phyloP scores from a whole-genome alignment of 2,329 filamentous ascomycete genomes.

The Colletotrichum sp. region DNA sequence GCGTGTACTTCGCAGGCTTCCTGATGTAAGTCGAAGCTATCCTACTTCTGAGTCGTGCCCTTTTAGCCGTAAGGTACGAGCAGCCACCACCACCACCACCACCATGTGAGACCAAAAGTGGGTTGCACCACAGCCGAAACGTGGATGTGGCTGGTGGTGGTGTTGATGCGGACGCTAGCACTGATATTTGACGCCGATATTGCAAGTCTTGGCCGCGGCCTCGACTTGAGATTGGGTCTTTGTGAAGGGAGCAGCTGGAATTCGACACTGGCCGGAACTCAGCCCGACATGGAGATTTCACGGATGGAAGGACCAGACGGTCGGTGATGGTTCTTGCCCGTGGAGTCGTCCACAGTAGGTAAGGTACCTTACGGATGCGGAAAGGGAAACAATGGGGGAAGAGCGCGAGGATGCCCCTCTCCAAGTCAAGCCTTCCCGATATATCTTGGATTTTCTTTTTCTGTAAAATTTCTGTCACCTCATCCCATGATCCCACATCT shows the following conservation, averaged over 20 bases:
- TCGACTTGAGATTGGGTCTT: not conserved
- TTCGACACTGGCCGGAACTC: not conserved
- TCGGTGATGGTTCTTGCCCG: not conserved
- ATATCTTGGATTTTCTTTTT: not conserved
- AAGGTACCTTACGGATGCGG: not conserved
- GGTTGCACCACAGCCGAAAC: conserved; percentile 15
- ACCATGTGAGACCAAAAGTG: not conserved
- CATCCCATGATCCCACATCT: not conserved
- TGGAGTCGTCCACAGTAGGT: not conserved
- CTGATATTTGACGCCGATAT: conserved; percentile 1
- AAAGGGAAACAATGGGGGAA: not conserved
- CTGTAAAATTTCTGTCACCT: not conserved
- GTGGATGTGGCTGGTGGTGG: conserved; percentile 14
- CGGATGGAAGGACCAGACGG: not conserved
- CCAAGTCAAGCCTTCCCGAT: not conserved
- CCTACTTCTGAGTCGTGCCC: not conserved
- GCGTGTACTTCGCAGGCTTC: not conserved
- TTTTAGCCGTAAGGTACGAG: not conserved
- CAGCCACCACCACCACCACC: not conserved
- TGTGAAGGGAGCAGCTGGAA: conserved; percentile 13
- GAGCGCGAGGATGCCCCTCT: not conserved
- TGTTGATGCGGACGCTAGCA: not conserved
- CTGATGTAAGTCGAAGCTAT: conserved; percentile 6
- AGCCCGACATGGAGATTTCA: not conserved
- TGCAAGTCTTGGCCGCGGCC: not conserved